Evolutionary conservation across 257 asterid genomes (phyloP), one percentile per base, ranked within the genome.

Genomic region (Handroanthus guayacan): DNA sequence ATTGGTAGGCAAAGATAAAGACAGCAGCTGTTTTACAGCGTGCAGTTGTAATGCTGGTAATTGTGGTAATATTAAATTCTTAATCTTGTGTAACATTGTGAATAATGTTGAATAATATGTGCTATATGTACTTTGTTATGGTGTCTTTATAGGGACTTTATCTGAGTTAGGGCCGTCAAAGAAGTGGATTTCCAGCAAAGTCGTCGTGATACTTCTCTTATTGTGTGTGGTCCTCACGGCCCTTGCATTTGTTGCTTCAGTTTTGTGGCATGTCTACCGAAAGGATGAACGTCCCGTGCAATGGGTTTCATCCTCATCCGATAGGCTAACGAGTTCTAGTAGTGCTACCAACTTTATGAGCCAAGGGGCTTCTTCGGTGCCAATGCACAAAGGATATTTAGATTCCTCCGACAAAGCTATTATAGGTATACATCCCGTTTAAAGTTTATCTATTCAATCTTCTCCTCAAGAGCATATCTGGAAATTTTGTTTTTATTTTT

Each of bases 1-100:
- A 84, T 84, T 93, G 76, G 83, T 76, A 9, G 65, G 86, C 57
- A 87, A 78, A 78, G 79, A 75, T 70, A 83, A 85, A 62, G 74
- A 74, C 67, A 79, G 82, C 72, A 74, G 86, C 84, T 95, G 98
- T 85, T 95, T 91, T 79, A 71, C 90, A 4, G 80, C 91, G 5
- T 95, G 99, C 89, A 77, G 84, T 67, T 95, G 99, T 73, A 78
- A 79, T 44, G 88, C 95, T 9, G 99, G 99, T 95, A 91, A 63
- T 11, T 57, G 25, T 14, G 47, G 6, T 68, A 58, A 48, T 47
- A 5, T 47, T 13, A 5, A 39, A 11, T 13, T 67, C 2, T 18
- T 34, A 31, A 56, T 25, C 67, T 41, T 6, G 38, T 70, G 75
- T 31, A 70, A 70, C 10, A 18, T 5, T 36, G 3, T 38, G 31